These are phyloP conservation scores for Clarkia xantiana DNA, from an alignment of 345 rosid genomes.

Conservation along the genomic window DNA sequence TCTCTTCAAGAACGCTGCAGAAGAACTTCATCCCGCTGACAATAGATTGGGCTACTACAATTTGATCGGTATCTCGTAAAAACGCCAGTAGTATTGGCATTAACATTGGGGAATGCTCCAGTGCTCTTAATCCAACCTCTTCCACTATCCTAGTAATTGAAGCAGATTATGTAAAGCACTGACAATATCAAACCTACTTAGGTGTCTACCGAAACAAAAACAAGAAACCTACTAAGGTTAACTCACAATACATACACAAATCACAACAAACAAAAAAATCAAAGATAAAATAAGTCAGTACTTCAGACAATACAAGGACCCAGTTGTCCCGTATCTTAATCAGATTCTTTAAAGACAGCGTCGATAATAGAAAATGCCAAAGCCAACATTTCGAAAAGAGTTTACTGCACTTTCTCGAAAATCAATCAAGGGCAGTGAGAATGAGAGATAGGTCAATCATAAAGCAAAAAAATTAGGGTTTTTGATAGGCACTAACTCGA, in stretches of 20 bases:
- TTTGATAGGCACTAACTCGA: conserved; percentile 50
- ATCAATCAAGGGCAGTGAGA: too few species aligned
- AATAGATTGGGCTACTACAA: conserved; percentile 53
- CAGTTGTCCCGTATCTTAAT: background rate
- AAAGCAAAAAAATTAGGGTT: too few species aligned
- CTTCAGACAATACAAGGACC: conserved; percentile 5
- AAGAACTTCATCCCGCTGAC: conserved; percentile 48
- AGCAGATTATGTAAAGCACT: background rate
- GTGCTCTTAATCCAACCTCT: conserved; percentile 52
- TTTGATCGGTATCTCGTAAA: conserved; percentile 42
- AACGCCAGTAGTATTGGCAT: conserved; percentile 45
- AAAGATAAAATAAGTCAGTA: background rate
- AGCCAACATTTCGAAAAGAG: too few species aligned
- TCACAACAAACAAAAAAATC: background rate
- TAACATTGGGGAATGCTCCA: conserved; percentile 43
- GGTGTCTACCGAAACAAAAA: too few species aligned
- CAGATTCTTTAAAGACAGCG: too few species aligned
- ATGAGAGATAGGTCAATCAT: too few species aligned
- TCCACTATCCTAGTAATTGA: conserved; percentile 61
- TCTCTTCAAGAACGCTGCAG: conserved; percentile 53
- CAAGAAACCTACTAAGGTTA: background rate
- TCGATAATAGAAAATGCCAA: too few species aligned
- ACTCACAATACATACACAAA: background rate
- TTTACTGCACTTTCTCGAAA: too few species aligned
- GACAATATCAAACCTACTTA: background rate